phyloP scores from a whole-genome alignment of 176 grass and related monocot species.

The Metroxylon sagu region DNA sequence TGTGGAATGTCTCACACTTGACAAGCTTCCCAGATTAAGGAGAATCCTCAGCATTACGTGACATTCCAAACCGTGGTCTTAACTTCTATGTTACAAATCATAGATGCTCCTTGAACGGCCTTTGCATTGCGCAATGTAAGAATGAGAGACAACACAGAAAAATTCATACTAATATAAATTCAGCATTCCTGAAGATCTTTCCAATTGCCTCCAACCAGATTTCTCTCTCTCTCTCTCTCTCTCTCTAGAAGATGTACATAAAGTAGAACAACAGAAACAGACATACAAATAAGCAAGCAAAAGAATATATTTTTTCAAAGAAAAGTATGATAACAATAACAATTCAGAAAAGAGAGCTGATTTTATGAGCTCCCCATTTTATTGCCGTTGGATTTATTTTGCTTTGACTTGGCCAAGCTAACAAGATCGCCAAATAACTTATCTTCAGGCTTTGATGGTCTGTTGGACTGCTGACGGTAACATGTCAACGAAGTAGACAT shows the following conservation, averaged over 20 bases:
- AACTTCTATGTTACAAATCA: no score
- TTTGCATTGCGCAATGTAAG: no score
- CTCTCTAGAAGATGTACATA: conserved; percentile 24
- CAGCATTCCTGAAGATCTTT: no score
- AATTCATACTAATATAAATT: no score
- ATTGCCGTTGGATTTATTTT: conserved; percentile 45
- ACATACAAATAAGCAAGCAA: conserved; percentile 24
- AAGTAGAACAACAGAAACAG: background rate
- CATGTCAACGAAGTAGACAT: conserved; percentile 7
- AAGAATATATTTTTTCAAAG: conserved; percentile 5
- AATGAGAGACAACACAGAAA: no score
- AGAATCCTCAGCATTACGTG: no score
- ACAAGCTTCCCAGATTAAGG: no score
- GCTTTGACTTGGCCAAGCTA: conserved; percentile 82
- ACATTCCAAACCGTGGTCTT: no score
- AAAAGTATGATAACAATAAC: no score
- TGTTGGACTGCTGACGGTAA: conserved; percentile 40
- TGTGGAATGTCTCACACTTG: no score
- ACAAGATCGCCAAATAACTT: conserved; percentile 89
- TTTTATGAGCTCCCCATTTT: conserved; percentile 34
- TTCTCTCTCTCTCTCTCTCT: background rate
- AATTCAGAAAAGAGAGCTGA: background rate
- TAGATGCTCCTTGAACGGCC: no score
- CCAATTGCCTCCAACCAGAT: no score
- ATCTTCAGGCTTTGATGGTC: conserved; percentile 52